Percentiles rank a stretch among this genome's conserved stretches.
phyloP scores from a whole-genome alignment of 2,329 filamentous ascomycete genomes.

The Fusarium sp. region DNA sequence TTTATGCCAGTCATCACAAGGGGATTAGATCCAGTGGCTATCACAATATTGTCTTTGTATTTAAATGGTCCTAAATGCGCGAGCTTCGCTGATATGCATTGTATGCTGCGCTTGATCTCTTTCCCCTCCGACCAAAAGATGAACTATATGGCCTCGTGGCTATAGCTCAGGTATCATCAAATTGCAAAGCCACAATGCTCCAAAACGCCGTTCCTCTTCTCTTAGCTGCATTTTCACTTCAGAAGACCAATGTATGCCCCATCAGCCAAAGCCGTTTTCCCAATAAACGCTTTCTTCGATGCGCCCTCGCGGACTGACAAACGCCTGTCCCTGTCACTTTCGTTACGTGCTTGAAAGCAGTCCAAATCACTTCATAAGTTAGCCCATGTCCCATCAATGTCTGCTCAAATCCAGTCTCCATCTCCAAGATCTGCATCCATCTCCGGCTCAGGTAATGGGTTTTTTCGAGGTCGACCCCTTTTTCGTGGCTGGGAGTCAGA shows the following conservation, averaged over 20 bases:
- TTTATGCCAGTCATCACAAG: background rate
- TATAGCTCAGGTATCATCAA: constrained; percentile 43
- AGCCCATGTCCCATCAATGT: constrained; percentile 7
- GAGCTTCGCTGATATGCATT: background rate
- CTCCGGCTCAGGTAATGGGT: constrained; percentile 46
- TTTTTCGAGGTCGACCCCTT: constrained; percentile 61
- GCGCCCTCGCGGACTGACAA: constrained; percentile 3
- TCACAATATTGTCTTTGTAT: background rate
- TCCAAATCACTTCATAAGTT: constrained; percentile 9
- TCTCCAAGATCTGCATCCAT: constrained; percentile 48
- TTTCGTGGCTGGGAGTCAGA: constrained; percentile 61
- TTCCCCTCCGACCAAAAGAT: constrained; percentile 20
- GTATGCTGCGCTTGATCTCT: background rate
- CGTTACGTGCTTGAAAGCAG: constrained; percentile 18
- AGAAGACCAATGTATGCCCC: background rate
- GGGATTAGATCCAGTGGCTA: background rate
- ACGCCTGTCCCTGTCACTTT: constrained; percentile 18
- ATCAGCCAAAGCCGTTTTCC: constrained; percentile 1
- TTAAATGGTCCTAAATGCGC: background rate
- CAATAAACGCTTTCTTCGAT: constrained; percentile 12
- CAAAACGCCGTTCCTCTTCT: constrained; percentile 33
- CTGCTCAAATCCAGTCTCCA: constrained; percentile 47
- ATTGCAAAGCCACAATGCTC: constrained; percentile 25
- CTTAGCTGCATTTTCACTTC: constrained; percentile 6
- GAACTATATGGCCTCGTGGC: constrained; percentile 26